Evolutionary conservation across 2,329 filamentous ascomycete species (phyloP).

Genomic region (Ceratocystis huliohia): DNA sequence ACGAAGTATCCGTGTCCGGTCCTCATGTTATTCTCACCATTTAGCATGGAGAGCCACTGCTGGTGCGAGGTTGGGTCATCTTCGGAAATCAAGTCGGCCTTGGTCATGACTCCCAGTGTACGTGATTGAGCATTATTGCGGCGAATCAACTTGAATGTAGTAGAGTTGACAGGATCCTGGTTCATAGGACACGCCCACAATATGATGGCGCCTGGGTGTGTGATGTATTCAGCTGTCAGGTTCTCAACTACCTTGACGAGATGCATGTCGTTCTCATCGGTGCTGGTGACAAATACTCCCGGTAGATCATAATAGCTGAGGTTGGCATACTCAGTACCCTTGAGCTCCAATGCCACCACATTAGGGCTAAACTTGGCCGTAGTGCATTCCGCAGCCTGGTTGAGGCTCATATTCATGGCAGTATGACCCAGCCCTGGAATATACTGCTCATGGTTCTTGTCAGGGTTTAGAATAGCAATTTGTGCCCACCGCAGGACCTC

Average conservation of each 20-base stretch:
- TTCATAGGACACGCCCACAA: constrained; percentile 69
- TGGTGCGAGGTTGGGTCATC: constrained; percentile 35
- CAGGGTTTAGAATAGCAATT: constrained; percentile 60
- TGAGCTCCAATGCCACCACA: constrained; percentile 62
- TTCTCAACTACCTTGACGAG: constrained; percentile 60
- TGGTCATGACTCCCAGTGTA: constrained; percentile 68
- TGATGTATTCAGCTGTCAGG: constrained; percentile 57
- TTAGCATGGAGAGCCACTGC: constrained; percentile 53
- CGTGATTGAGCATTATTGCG: constrained; percentile 42
- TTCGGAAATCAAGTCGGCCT: constrained; percentile 58
- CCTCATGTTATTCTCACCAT: constrained; percentile 38
- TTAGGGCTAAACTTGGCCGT: constrained; percentile 70
- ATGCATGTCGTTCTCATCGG: constrained; percentile 50
- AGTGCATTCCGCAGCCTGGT: constrained; percentile 32
- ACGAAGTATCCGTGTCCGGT: constrained; percentile 69
- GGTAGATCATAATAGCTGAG: constrained; percentile 78
- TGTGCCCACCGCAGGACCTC: constrained; percentile 62
- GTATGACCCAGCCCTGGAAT: constrained; percentile 38
- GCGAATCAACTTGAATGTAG: constrained; percentile 52
- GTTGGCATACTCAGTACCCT: constrained; percentile 55
- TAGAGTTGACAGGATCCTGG: constrained; percentile 62
- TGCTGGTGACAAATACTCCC: constrained; percentile 62
- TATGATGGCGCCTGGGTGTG: constrained; percentile 57
- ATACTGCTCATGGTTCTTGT: constrained; percentile 39
- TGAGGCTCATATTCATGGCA: constrained; percentile 28